Conservation (phyloP, 2,329 filamentous ascomycete genomes). For the Fusarium keratoplasticum region DNA sequence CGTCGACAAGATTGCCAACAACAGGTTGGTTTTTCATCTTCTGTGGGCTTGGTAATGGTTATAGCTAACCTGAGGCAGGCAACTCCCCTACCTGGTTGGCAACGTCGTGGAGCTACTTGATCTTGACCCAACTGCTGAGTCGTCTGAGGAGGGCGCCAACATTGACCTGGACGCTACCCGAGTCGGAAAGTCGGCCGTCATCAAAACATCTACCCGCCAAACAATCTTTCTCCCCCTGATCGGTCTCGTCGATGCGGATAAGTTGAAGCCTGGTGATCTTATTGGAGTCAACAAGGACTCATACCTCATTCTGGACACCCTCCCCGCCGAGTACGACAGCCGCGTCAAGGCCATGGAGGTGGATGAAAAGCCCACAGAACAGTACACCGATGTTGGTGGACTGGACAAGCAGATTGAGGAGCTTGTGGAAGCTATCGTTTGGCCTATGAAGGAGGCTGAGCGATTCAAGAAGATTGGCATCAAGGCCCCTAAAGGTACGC, state of each 20-base stretch:
- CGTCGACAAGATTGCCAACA: slow-evolving; percentile 98
- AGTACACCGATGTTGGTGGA: slow-evolving; percentile 97
- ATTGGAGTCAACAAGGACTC: slow-evolving; percentile 99
- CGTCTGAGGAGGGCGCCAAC: slow-evolving; percentile 96
- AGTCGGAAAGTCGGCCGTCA: slow-evolving; percentile 97
- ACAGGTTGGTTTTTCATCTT: slow-evolving; percentile 73
- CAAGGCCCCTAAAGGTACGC: slow-evolving; percentile 93
- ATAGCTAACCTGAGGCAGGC: slow-evolving; percentile 63
- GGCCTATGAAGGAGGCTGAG: slow-evolving; percentile 99
- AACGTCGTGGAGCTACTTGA: slow-evolving; percentile 98
- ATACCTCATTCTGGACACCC: slow-evolving; percentile 94
- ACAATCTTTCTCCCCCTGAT: slow-evolving; percentile 99
- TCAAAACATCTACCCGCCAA: slow-evolving; percentile 98
- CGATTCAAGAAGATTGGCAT: slow-evolving; percentile 99
- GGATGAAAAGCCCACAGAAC: slow-evolving; percentile 98
- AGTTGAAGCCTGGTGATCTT: slow-evolving; percentile 93
- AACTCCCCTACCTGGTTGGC: slow-evolving; percentile 97
- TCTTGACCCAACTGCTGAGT: slow-evolving; percentile 94
- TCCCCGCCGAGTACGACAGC: slow-evolving; percentile 98
- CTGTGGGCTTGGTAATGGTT: not conserved
- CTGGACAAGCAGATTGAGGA: slow-evolving; percentile 99
- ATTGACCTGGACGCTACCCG: slow-evolving; percentile 97
- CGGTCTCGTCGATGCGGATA: slow-evolving; percentile 94
- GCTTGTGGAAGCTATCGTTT: slow-evolving; percentile 97
- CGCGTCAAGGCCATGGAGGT: slow-evolving; percentile 99